Evolutionary conservation across 495 filamentous ascomycete genomes (phyloP).

Genomic region (Hyaloscypha finlandica): DNA sequence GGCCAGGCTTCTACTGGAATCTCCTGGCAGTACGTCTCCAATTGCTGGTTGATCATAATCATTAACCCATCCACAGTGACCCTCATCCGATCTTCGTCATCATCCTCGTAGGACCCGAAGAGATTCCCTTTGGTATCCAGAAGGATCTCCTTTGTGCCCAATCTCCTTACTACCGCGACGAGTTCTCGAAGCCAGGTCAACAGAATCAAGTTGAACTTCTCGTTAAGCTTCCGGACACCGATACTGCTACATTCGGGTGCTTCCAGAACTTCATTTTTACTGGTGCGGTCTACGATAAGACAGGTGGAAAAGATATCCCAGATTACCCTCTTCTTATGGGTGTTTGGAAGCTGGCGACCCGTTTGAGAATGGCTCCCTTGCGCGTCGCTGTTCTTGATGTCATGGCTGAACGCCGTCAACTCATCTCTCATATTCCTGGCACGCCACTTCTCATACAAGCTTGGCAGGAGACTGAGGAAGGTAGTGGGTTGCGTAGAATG

Average conservation of each 20-base stretch:
- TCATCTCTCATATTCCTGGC: conserved; percentile 51
- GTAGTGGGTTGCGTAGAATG: conserved; percentile 53
- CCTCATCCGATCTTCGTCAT: conserved; percentile 56
- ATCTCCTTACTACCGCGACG: conserved; percentile 45
- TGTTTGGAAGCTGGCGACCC: conserved; percentile 52
- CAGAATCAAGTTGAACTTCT: conserved; percentile 44
- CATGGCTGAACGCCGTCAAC: conserved; percentile 50
- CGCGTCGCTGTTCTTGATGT: conserved; percentile 51
- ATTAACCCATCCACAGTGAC: conserved; percentile 35
- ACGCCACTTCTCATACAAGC: conserved; percentile 53
- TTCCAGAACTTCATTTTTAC: conserved; percentile 55
- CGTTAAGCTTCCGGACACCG: conserved; percentile 46
- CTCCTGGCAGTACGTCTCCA: conserved; percentile 31
- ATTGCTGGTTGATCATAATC: not conserved
- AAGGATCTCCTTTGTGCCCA: conserved; percentile 55
- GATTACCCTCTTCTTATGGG: conserved; percentile 51
- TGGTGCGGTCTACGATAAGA: conserved; percentile 42
- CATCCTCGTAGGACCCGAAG: conserved; percentile 49
- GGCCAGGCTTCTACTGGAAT: conserved; percentile 21
- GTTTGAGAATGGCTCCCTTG: conserved; percentile 53
- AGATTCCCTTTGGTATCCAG: conserved; percentile 53
- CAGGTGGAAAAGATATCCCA: conserved; percentile 37
- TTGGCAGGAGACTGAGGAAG: conserved; percentile 56
- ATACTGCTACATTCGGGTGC: conserved; percentile 48
- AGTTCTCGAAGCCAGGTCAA: conserved; percentile 41